Conservation (phyloP, 75 land plant genomes). For the Pinus albicaulis region DNA sequence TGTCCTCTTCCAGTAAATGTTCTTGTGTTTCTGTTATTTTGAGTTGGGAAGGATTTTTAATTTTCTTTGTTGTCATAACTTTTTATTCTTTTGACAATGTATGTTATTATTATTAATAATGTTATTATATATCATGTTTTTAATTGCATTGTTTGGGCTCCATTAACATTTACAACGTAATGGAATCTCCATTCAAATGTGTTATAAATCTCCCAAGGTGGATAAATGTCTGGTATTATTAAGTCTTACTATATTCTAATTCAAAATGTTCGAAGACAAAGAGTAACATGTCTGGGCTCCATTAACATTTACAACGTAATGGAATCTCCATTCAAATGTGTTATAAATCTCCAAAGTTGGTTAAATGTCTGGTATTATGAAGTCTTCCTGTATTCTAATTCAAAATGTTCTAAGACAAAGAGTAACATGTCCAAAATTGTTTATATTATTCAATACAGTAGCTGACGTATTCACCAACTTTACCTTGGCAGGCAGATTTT, state of each 20-base stretch:
- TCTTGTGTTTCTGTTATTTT: not conserved
- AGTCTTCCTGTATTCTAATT: not conserved
- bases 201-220: not conserved
- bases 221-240: not conserved
- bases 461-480: not conserved
- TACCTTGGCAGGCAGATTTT: slow-evolving; percentile 79
- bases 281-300: not conserved
- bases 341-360: not conserved
- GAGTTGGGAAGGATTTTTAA: not conserved
- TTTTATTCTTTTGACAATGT: not conserved
- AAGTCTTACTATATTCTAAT: not conserved
- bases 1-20: not conserved
- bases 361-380: not conserved
- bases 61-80: not conserved
- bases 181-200: not conserved
- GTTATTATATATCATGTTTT: not conserved
- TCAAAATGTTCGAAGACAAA: too few relatives aligned
- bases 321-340: not conserved
- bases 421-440: not conserved
- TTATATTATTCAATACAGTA: not conserved
- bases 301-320: not conserved
- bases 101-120: not conserved
- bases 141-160: not conserved
- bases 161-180: not conserved
- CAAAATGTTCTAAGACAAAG: too few relatives aligned